Percentiles rank a stretch among this genome's conserved stretches.
Evolutionary conservation across 78 protist genomes (phyloP).

Genomic region (Dictyostelium purpureum): DNA sequence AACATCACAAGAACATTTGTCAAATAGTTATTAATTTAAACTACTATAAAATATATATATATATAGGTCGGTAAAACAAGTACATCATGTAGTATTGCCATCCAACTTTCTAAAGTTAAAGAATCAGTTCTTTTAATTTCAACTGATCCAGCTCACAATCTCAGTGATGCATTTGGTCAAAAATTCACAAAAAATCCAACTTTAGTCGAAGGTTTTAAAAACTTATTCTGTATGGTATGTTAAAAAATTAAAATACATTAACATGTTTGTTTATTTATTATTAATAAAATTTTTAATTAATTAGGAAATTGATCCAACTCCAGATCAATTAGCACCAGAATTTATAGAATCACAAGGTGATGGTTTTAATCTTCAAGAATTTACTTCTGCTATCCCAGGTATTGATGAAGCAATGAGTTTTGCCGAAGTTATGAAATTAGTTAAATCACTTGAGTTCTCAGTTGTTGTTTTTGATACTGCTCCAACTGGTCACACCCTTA

Average conservation of each 20-base stretch:
- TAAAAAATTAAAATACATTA: neutral
- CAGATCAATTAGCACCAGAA: conserved; percentile 77
- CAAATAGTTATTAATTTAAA: no score
- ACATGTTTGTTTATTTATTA: no score
- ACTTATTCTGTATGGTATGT: conserved; percentile 93
- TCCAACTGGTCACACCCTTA: conserved; percentile 99
- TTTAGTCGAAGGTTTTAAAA: conserved; percentile 86
- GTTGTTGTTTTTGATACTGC: conserved; percentile 99
- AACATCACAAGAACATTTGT: no score
- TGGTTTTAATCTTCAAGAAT: conserved; percentile 55
- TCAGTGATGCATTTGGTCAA: conserved; percentile 96
- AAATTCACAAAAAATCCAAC: conserved; percentile 92
- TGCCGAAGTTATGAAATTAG: conserved; percentile 93
- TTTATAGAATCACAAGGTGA: conserved; percentile 27
- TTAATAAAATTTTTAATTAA: no score
- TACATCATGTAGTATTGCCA: conserved; percentile 81
- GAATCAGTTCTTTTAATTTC: conserved; percentile 94
- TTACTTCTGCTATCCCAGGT: conserved; percentile 92
- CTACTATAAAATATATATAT: no score
- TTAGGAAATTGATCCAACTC: conserved; percentile 83
- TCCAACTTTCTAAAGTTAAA: conserved; percentile 72
- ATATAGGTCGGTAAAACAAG: conserved; percentile 94
- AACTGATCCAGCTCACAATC: conserved; percentile 99
- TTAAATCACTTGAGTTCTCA: conserved; percentile 86
- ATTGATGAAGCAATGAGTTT: conserved; percentile 97